phyloP scores from a whole-genome alignment of 441 rosid species.

The Mallotus japonicus region DNA sequence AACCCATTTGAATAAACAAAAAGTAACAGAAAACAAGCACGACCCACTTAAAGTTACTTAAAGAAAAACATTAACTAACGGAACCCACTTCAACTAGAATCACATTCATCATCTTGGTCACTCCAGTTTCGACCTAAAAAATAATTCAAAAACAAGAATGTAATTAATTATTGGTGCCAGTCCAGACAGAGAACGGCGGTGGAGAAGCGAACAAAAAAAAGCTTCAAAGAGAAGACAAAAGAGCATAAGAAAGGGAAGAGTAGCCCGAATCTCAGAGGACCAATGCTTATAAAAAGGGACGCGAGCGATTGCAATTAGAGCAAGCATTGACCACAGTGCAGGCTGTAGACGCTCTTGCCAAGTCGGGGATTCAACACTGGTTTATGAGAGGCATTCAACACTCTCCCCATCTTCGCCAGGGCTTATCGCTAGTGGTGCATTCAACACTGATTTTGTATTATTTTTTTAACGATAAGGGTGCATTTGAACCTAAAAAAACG shows the following conservation, averaged over 20 bases:
- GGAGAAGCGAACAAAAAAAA: conserved; percentile 74
- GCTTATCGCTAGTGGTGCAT: too few species aligned
- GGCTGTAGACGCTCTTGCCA: conserved; percentile 85
- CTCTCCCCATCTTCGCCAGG: too few species aligned
- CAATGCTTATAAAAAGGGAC: conserved; percentile 81
- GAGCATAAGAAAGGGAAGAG: conserved; percentile 76
- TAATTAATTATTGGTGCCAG: conserved; percentile 66
- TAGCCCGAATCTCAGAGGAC: conserved; percentile 70
- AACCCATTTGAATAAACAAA: not conserved
- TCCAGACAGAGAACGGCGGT: conserved; percentile 88
- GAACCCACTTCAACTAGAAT: not conserved
- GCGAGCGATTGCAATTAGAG: conserved; percentile 58
- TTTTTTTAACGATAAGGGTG: too few species aligned
- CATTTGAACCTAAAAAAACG: too few species aligned
- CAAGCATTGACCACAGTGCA: conserved; percentile 66
- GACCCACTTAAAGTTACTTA: too few species aligned
- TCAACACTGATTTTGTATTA: too few species aligned
- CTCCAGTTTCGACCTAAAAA: not conserved
- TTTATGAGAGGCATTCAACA: too few species aligned
- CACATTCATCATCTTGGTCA: conserved; percentile 9
- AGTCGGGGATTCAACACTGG: conserved; percentile 35
- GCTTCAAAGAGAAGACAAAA: conserved; percentile 68
- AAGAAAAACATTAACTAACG: not conserved
- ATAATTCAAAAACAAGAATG: not conserved
- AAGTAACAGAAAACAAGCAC: too few species aligned